A percentile compares a stretch with the other conserved stretches of the same genome.
Conservation (phyloP, 805 yeast species). For the Candida oleophila region DNA sequence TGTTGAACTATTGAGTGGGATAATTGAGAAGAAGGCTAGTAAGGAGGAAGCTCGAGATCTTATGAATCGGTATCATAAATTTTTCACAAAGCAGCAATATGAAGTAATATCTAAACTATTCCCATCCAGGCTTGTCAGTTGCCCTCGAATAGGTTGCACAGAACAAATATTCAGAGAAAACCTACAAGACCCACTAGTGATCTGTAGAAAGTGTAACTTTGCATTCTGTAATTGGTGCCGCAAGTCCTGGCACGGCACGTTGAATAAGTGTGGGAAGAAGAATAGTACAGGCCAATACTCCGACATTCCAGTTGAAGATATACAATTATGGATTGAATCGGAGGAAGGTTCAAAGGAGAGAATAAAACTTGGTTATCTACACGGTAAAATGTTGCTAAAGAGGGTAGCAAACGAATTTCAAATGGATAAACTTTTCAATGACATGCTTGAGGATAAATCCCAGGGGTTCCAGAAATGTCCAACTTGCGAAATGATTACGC, state of each 20-base stretch:
- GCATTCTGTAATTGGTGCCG: conserved; percentile 58
- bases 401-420: conserved; percentile 43
- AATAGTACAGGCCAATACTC: conserved; percentile 15
- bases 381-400: conserved; percentile 45
- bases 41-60: conserved; percentile 13
- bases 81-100: conserved; percentile 40
- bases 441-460: conserved; percentile 40
- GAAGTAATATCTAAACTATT: conserved; percentile 42
- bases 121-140: conserved; percentile 48
- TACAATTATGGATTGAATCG: conserved; percentile 35
- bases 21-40: conserved; percentile 16
- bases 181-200: conserved; percentile 44
- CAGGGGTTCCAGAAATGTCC: conserved; percentile 53
- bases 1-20: conserved; percentile 26
- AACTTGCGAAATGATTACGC: conserved; percentile 46
- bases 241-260: conserved; percentile 62
- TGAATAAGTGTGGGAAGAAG: conserved; percentile 40
- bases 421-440: conserved; percentile 48
- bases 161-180: conserved; percentile 48
- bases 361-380: conserved; percentile 33
- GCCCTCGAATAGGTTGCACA: conserved; percentile 49
- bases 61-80: conserved; percentile 35
- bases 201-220: conserved; percentile 49
- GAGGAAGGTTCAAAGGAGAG: conserved; percentile 29
- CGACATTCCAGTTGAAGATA: conserved; percentile 29